Evolutionary conservation across 75 land plant species (phyloP).

Genomic region (Sequoiadendron giganteum): DNA sequence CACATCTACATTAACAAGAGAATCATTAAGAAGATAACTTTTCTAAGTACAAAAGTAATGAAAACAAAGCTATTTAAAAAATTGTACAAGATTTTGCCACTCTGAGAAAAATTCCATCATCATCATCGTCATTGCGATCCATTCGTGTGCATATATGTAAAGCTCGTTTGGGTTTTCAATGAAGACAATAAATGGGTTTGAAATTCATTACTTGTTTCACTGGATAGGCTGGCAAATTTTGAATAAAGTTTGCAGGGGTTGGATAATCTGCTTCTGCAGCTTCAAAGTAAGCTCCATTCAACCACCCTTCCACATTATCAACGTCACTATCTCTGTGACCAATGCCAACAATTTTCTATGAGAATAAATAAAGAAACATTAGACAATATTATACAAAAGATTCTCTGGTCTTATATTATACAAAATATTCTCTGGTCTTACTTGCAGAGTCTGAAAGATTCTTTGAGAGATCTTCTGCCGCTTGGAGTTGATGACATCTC

Average conservation of each 20-base stretch:
- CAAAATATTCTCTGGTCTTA: neutral
- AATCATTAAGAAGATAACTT: too few species aligned
- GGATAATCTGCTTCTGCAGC: conserved; percentile 49
- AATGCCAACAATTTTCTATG: neutral
- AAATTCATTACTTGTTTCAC: conserved; percentile 17
- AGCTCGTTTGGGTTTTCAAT: too few species aligned
- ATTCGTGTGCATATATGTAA: too few species aligned
- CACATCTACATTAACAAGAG: conserved; percentile 24
- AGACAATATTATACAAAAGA: neutral
- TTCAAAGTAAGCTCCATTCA: conserved; percentile 20
- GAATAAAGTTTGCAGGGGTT: conserved; percentile 23
- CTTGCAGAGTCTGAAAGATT: conserved; percentile 54
- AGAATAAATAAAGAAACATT: neutral
- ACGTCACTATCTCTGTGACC: neutral
- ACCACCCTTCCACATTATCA: conserved; percentile 14
- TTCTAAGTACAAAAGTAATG: too few species aligned
- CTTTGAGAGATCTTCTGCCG: conserved; percentile 39
- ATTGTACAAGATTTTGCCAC: too few species aligned
- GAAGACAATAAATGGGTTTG: neutral
- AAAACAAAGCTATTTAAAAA: too few species aligned
- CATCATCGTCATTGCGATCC: too few species aligned
- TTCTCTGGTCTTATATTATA: conserved; percentile 4
- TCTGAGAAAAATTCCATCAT: too few species aligned
- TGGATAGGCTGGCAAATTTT: conserved; percentile 38
- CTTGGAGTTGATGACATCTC: conserved; percentile 26